Evolutionary conservation across 129 eudicot species (phyloP).

Genomic region (Rutidosis leptorrhynchoides): DNA sequence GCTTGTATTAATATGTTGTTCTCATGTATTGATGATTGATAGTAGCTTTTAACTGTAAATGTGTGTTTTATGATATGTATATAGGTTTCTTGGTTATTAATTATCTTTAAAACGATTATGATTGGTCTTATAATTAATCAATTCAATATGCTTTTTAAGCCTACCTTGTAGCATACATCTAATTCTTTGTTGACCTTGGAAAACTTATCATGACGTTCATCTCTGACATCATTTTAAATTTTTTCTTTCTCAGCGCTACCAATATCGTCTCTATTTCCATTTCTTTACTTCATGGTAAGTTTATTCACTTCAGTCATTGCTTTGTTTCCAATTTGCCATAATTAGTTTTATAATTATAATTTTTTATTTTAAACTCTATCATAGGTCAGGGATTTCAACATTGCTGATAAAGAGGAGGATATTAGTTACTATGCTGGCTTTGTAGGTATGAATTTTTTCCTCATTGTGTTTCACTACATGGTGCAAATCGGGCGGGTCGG

Average conservation of each 20-base stretch:
- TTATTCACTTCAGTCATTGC: neutral
- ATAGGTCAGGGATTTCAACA: slow-evolving; percentile 79
- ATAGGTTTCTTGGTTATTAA: neutral
- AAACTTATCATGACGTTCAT: neutral
- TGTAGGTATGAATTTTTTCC: slow-evolving; percentile 46
- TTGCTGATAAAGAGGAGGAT: slow-evolving; percentile 74
- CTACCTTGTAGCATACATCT: neutral
- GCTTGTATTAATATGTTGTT: neutral
- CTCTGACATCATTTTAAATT: slow-evolving; percentile 14
- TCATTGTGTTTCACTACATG: neutral
- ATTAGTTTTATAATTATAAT: neutral
- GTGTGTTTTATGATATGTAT: neutral
- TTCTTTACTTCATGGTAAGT: slow-evolving; percentile 89
- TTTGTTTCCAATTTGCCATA: neutral
- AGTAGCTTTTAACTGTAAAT: neutral
- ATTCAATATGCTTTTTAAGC: neutral
- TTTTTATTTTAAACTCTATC: slow-evolving; percentile 17
- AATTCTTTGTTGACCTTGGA: neutral
- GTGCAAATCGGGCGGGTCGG: neutral
- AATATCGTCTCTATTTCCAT: slow-evolving; percentile 82
- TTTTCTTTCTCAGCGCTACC: slow-evolving; percentile 63
- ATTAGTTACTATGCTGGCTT: slow-evolving; percentile 90
- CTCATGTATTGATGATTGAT: neutral
- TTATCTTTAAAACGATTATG: neutral
- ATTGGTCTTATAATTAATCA: neutral